phyloP scores from a whole-genome alignment of 2,329 filamentous ascomycete genomes.

The Pseudocercospora eumusae region DNA sequence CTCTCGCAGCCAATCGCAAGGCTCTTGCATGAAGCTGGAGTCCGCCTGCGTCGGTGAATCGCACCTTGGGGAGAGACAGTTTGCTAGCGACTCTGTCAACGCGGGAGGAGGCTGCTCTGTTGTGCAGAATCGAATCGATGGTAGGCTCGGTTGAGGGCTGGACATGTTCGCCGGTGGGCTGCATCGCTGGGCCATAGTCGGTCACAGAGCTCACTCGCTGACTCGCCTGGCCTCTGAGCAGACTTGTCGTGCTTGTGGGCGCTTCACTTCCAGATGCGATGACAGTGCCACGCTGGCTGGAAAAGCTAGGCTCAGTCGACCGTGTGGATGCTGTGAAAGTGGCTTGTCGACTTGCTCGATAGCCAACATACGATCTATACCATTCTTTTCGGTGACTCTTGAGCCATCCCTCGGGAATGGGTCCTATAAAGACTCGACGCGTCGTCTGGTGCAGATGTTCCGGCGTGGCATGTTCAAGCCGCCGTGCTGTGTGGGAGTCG shows the following conservation, averaged over 20 bases:
- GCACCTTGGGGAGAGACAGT: conserved; percentile 29
- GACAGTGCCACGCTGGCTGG: conserved; percentile 13
- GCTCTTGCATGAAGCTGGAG: conserved; percentile 37
- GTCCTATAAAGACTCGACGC: conserved; percentile 65
- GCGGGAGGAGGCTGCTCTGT: conserved; percentile 14
- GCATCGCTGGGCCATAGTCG: neutral
- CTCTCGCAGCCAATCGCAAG: conserved; percentile 34
- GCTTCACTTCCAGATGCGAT: conserved; percentile 17
- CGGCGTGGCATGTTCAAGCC: conserved; percentile 58
- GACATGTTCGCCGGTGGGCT: neutral
- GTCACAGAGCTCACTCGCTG: conserved; percentile 20
- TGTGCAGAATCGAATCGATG: conserved; percentile 19
- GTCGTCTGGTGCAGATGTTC: conserved; percentile 64
- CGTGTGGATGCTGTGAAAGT: conserved; percentile 36
- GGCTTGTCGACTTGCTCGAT: conserved; percentile 30
- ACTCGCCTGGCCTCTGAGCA: conserved; percentile 31
- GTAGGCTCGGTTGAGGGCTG: conserved; percentile 10
- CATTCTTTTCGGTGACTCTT: conserved; percentile 64
- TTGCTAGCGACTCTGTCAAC: conserved; percentile 25
- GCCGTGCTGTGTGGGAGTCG: conserved; percentile 44
- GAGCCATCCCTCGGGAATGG: conserved; percentile 66
- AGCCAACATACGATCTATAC: conserved; percentile 57
- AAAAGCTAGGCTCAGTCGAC: conserved; percentile 10
- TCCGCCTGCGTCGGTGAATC: conserved; percentile 37
- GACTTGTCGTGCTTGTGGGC: conserved; percentile 33